Evolutionary conservation across 768 basidiomycete genomes (phyloP).

Genomic region (Lactarius akahatsu): DNA sequence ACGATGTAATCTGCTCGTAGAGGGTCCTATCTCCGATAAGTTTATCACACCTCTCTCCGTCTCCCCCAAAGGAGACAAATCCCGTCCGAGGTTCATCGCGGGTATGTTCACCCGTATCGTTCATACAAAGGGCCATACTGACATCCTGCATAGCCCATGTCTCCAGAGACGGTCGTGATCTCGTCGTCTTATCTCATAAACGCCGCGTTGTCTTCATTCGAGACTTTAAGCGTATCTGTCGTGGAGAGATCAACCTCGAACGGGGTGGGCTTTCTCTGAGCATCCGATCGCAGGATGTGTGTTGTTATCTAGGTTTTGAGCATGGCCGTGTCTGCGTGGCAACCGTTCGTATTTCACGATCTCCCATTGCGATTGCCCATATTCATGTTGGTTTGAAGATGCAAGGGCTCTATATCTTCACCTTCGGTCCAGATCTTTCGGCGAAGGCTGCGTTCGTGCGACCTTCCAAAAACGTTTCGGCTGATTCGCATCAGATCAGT

Average conservation of each 20-base stretch:
- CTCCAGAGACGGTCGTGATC: constrained; percentile 38
- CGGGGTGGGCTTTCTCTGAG: not conserved
- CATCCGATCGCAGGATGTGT: not conserved
- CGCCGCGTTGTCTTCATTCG: constrained; percentile 35
- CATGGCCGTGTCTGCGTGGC: constrained; percentile 28
- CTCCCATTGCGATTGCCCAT: not conserved
- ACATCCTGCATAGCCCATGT: constrained; percentile 37
- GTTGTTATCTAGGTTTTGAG: constrained; percentile 25
- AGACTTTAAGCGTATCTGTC: constrained; percentile 37
- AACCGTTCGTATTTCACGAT: constrained; percentile 16
- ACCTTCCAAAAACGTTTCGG: not conserved
- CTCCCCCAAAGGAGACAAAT: not conserved
- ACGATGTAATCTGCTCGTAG: not conserved
- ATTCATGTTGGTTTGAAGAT: not conserved
- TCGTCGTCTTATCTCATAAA: constrained; percentile 34
- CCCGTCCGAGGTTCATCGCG: not conserved
- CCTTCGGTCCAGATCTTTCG: constrained; percentile 3
- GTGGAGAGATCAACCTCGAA: constrained; percentile 13
- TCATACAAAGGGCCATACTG: not conserved
- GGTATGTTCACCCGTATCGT: constrained; percentile 8
- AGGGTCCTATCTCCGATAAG: constrained; percentile 2
- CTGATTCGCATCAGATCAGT: not conserved
- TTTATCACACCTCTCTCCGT: not conserved
- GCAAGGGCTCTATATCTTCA: constrained; percentile 18
- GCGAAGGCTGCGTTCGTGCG: constrained; percentile 2